Evolutionary conservation across 2,329 filamentous ascomycete genomes (phyloP).

Genomic region (Fusarium transvaalense): DNA sequence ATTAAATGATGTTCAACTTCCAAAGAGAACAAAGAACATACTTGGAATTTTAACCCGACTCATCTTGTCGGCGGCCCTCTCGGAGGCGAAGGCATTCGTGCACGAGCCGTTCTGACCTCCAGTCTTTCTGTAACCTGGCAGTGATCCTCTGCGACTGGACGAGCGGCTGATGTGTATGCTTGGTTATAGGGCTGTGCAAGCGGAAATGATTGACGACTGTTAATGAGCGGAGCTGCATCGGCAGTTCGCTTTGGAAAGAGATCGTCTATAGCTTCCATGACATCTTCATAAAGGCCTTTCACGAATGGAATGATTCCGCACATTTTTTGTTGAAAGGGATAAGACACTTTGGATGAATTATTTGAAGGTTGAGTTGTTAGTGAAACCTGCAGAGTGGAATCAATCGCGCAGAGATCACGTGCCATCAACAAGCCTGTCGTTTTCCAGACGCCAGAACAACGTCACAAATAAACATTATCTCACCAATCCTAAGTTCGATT

Average conservation of each 20-base stretch:
- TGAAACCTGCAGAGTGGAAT: neutral
- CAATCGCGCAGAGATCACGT: slow-evolving; percentile 16
- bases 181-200: slow-evolving; percentile 4
- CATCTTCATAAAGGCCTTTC: slow-evolving; percentile 15
- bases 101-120: neutral
- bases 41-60: neutral
- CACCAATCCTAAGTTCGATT: neutral
- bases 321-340: neutral
- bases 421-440: neutral
- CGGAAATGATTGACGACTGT: slow-evolving; percentile 11
- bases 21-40: neutral
- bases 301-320: slow-evolving; percentile 15
- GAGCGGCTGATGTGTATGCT: slow-evolving; percentile 12
- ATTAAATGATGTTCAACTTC: neutral
- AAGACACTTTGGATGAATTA: neutral
- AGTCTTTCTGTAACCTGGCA: slow-evolving; percentile 1
- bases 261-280: slow-evolving; percentile 28
- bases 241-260: slow-evolving; percentile 15
- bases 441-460: neutral
- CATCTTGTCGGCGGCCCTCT: slow-evolving; percentile 7
- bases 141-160: neutral
- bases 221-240: slow-evolving; percentile 12
- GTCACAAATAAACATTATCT: neutral
- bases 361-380: neutral
- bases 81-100: slow-evolving; percentile 18